These are phyloP conservation scores for Phytophthora capsici DNA, from an alignment of 352 stramenopile species.

Conservation along the genomic window DNA sequence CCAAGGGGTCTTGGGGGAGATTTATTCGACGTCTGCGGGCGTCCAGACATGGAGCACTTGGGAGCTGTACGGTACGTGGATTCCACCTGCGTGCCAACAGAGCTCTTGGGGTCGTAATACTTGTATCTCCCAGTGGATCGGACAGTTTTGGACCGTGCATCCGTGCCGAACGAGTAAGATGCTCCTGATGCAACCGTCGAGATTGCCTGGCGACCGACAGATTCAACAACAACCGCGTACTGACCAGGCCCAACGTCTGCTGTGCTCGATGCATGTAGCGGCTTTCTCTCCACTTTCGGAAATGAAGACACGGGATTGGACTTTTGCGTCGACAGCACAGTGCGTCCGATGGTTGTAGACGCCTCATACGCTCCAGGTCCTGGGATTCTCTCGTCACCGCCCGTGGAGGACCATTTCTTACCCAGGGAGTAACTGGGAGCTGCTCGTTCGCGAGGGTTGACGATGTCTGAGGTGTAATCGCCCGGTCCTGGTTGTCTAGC, in stretches of 20 bases:
- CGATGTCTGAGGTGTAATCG: conserved; percentile 66
- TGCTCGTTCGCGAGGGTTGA: conserved; percentile 70
- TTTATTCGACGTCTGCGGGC: not conserved
- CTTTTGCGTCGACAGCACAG: conserved; percentile 76
- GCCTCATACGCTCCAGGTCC: conserved; percentile 71
- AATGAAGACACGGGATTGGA: conserved; percentile 65
- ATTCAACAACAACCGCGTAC: conserved; percentile 70
- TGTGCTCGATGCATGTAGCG: conserved; percentile 47
- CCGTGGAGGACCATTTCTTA: conserved; percentile 67
- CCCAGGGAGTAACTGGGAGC: conserved; percentile 79
- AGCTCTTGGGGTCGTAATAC: conserved; percentile 69
- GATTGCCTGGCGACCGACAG: conserved; percentile 69
- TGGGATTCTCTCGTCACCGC: conserved; percentile 59
- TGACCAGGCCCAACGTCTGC: conserved; percentile 73
- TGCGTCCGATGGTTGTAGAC: conserved; percentile 60
- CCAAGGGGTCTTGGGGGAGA: conserved; percentile 18
- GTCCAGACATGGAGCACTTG: conserved; percentile 78
- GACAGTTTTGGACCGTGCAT: conserved; percentile 50
- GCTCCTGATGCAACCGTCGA: conserved; percentile 66
- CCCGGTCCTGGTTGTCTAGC: conserved; percentile 65
- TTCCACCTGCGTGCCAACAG: conserved; percentile 69
- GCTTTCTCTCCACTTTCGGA: conserved; percentile 76
- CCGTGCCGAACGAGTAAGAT: conserved; percentile 73
- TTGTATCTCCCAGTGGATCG: conserved; percentile 38
- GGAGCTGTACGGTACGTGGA: conserved; percentile 70